Percentiles rank a stretch among this genome's conserved stretches.
Evolutionary conservation across 208 protist species (phyloP).

Genomic region (Trypanosoma boissoni): DNA sequence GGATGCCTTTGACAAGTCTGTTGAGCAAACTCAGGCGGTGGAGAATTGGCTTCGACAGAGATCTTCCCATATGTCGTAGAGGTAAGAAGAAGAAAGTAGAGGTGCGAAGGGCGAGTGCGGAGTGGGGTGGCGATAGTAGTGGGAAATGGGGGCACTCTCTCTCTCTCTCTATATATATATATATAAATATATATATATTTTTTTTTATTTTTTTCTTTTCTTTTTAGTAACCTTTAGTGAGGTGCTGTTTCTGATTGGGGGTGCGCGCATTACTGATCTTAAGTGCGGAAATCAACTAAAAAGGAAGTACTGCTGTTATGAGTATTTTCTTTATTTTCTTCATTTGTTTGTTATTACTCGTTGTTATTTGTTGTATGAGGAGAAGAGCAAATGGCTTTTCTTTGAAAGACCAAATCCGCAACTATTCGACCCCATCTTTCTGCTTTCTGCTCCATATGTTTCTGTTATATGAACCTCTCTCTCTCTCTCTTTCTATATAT

Average conservation of each 20-base stretch:
- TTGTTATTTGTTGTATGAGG: too few species aligned
- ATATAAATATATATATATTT: neutral
- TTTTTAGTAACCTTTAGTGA: neutral
- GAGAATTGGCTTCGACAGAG: slow-evolving; percentile 7
- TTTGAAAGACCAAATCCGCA: too few species aligned
- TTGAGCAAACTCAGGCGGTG: slow-evolving; percentile 3
- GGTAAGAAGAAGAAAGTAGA: neutral
- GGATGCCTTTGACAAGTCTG: slow-evolving; percentile 6
- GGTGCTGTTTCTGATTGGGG: neutral
- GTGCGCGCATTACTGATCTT: too few species aligned
- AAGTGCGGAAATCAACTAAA: too few species aligned
- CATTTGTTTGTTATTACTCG: neutral
- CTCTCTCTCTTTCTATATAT: too few species aligned
- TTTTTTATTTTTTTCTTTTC: neutral
- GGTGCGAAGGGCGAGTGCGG: too few species aligned
- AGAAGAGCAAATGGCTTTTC: too few species aligned
- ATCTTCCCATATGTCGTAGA: neutral
- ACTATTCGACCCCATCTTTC: too few species aligned
- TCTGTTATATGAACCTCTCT: slow-evolving; percentile 4
- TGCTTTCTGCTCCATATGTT: slow-evolving; percentile 8
- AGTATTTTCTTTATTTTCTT: neutral
- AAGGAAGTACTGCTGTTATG: neutral
- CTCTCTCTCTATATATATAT: too few species aligned
- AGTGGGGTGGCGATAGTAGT: too few species aligned
- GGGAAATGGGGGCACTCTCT: too few species aligned